Conservation (phyloP, 1,284 basidiomycete species). For the Pisolithus thermaeus region DNA sequence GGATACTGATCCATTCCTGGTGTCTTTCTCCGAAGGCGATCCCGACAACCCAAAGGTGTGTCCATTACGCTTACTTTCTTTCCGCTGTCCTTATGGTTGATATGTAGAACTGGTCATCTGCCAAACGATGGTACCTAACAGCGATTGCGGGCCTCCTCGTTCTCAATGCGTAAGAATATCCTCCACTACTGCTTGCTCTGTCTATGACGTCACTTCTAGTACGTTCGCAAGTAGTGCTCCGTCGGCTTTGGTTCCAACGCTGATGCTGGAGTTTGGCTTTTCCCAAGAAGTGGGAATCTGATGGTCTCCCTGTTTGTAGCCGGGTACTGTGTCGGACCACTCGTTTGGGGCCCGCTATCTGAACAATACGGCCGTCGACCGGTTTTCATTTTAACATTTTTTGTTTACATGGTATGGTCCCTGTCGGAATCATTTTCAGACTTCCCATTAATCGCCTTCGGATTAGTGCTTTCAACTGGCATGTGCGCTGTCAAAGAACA, state of each 20-base stretch:
- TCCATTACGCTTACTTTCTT: background rate
- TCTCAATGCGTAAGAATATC: conserved; percentile 51
- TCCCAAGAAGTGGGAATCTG: conserved; percentile 45
- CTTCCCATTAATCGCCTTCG: background rate
- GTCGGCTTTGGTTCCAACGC: conserved; percentile 39
- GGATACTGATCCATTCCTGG: conserved; percentile 27
- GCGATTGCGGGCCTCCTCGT: conserved; percentile 54
- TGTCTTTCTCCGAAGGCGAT: conserved; percentile 26
- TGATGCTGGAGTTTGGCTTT: conserved; percentile 52
- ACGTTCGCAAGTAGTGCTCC: conserved; percentile 62
- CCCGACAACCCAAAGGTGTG: conserved; percentile 35
- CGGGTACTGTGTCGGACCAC: conserved; percentile 55
- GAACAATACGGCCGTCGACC: conserved; percentile 55
- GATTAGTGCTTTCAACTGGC: conserved; percentile 56
- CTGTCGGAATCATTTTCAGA: background rate
- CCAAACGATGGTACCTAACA: conserved; percentile 63
- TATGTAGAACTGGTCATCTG: conserved; percentile 50
- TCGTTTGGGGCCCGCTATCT: conserved; percentile 58
- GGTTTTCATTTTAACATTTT: conserved; percentile 62
- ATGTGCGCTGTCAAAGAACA: conserved; percentile 54
- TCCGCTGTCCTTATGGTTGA: background rate
- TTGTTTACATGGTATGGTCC: conserved; percentile 50
- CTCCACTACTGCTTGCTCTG: conserved; percentile 9
- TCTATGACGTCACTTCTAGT: conserved; percentile 20
- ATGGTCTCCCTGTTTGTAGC: conserved; percentile 50